phyloP scores from a whole-genome alignment of 768 basidiomycete genomes.

The Arthromyces matolae region DNA sequence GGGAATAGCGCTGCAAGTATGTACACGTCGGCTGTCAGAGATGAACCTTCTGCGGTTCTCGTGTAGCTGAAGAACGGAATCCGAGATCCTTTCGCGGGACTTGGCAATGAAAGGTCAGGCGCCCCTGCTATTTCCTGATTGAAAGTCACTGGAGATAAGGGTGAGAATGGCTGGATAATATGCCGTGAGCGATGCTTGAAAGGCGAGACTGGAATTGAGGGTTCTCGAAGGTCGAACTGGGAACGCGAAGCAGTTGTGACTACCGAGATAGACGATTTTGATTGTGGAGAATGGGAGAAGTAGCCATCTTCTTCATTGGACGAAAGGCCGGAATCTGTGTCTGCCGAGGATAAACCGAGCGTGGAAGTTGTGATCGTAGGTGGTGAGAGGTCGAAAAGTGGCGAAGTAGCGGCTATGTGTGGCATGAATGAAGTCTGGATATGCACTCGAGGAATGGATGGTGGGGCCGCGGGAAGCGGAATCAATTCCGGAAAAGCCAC shows the following conservation, averaged over 20 bases:
- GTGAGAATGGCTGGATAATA: slow-evolving; percentile 28
- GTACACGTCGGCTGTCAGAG: slow-evolving; percentile 67
- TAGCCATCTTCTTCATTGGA: slow-evolving; percentile 53
- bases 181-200: slow-evolving; percentile 38
- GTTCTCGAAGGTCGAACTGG: slow-evolving; percentile 36
- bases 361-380: slow-evolving; percentile 3
- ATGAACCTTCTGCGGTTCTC: slow-evolving; percentile 71
- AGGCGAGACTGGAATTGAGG: slow-evolving; percentile 18
- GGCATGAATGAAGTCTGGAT: slow-evolving; percentile 8
- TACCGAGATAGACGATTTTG: slow-evolving; percentile 30
- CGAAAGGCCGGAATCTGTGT: slow-evolving; percentile 22
- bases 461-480: slow-evolving; percentile 24
- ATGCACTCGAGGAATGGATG: slow-evolving; percentile 7
- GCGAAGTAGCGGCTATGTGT: slow-evolving; percentile 1
- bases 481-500: slow-evolving; percentile 75
- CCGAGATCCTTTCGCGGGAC: slow-evolving; percentile 19
- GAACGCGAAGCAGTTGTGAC: slow-evolving; percentile 40
- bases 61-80: slow-evolving; percentile 81
- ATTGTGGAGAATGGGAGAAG: slow-evolving; percentile 55
- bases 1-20: slow-evolving; percentile 70
- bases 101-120: slow-evolving; percentile 6
- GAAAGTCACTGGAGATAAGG: slow-evolving; percentile 21
- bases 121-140: not conserved
- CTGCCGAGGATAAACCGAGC: slow-evolving; percentile 5
- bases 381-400: slow-evolving; percentile 14